Conservation (phyloP, 2,329 filamentous ascomycete genomes). For the Pseudogymnoascus sp. region DNA sequence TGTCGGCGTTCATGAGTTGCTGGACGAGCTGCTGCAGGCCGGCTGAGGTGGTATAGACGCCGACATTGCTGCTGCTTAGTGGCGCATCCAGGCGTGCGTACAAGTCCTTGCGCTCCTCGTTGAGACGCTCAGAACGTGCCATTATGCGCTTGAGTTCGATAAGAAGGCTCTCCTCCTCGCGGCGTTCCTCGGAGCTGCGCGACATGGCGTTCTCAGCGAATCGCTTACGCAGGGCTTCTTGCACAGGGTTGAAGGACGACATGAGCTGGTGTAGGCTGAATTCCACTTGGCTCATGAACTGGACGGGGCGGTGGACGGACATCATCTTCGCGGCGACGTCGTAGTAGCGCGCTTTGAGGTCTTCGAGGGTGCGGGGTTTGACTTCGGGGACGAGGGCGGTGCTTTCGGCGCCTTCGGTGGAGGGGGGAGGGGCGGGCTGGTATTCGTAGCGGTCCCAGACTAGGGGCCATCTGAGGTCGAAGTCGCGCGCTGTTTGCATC, state of each 20-base stretch:
- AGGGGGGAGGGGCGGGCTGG: slow-evolving; percentile 36
- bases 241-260: slow-evolving; percentile 72
- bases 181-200: slow-evolving; percentile 76
- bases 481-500: slow-evolving; percentile 64
- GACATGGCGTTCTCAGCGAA: slow-evolving; percentile 73
- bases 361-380: slow-evolving; percentile 64
- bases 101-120: slow-evolving; percentile 79
- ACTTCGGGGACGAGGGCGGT: slow-evolving; percentile 44
- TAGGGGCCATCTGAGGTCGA: slow-evolving; percentile 81
- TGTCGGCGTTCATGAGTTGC: slow-evolving; percentile 73
- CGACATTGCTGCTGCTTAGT: slow-evolving; percentile 57
- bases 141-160: slow-evolving; percentile 89
- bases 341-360: slow-evolving; percentile 88
- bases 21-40: slow-evolving; percentile 74
- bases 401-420: slow-evolving; percentile 36
- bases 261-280: slow-evolving; percentile 78
- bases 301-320: slow-evolving; percentile 67
- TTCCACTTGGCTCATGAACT: slow-evolving; percentile 81
- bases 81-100: slow-evolving; percentile 84
- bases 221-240: slow-evolving; percentile 73
- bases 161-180: slow-evolving; percentile 83
- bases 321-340: slow-evolving; percentile 76
- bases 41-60: slow-evolving; percentile 69
- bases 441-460: slow-evolving; percentile 92
- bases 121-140: slow-evolving; percentile 74